Evolutionary conservation across 257 asterid species (phyloP).

Genomic region (Mitragyna speciosa): DNA sequence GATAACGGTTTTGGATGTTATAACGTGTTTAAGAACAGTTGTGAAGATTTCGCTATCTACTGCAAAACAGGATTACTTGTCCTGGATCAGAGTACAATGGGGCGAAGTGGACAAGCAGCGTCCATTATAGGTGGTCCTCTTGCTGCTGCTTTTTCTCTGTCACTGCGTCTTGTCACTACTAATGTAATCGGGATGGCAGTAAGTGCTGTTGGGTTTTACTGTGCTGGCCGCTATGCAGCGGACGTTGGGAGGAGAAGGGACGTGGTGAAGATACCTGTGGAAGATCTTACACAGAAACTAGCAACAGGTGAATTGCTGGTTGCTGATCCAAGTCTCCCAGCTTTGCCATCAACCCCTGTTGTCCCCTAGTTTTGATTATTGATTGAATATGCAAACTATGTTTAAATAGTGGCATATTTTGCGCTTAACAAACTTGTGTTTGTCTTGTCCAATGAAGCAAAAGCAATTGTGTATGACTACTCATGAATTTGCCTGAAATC

Average conservation of each 20-base stretch:
- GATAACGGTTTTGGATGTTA: conserved; percentile 86
- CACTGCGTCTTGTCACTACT: conserved; percentile 69
- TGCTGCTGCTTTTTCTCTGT: conserved; percentile 74
- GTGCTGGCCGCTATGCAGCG: conserved; percentile 81
- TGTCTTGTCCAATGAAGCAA: neutral
- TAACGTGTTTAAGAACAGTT: conserved; percentile 78
- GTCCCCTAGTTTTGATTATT: conserved; percentile 19
- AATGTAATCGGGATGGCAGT: conserved; percentile 73
- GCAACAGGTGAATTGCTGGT: conserved; percentile 53
- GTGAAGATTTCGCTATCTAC: conserved; percentile 93
- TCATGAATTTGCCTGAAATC: neutral
- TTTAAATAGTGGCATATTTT: neutral
- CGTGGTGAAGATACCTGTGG: conserved; percentile 63
- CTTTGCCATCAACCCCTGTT: conserved; percentile 32
- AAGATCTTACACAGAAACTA: conserved; percentile 66
- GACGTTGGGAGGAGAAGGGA: conserved; percentile 91
- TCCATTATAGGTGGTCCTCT: conserved; percentile 86
- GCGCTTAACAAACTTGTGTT: neutral
- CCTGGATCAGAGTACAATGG: conserved; percentile 65
- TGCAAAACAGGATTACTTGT: conserved; percentile 93
- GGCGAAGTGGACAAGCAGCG: conserved; percentile 92
- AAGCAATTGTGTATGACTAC: neutral
- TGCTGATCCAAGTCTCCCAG: conserved; percentile 43
- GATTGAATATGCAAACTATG: neutral
- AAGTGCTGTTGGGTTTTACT: conserved; percentile 72